A percentile compares a stretch with the other conserved stretches of the same genome.
Evolutionary conservation across 352 stramenopile genomes (phyloP).

Genomic region (Phytopythium ostracodes): DNA sequence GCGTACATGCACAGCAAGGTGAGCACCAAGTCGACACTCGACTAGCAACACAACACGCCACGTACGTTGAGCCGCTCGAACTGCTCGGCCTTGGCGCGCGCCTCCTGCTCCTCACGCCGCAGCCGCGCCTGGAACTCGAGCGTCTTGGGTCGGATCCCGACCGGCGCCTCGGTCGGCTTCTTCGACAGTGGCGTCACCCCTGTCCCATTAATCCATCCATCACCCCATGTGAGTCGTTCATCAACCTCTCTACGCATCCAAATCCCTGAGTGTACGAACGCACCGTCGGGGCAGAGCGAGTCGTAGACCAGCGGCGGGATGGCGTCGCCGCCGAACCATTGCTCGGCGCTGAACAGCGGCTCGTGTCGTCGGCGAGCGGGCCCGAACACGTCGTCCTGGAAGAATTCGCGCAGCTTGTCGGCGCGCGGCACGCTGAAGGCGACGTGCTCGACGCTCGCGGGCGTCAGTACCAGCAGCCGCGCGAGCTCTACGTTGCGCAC

Average conservation of each 20-base stretch:
- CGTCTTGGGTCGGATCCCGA: constrained; percentile 42
- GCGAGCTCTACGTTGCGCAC: constrained; percentile 66
- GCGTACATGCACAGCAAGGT: neutral
- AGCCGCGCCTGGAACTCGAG: constrained; percentile 62
- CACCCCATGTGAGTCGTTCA: neutral
- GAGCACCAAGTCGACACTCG: neutral
- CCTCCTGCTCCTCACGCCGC: constrained; percentile 58
- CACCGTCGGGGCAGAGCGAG: constrained; percentile 54
- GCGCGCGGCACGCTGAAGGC: constrained; percentile 68
- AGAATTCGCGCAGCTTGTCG: constrained; percentile 64
- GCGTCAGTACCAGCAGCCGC: constrained; percentile 56
- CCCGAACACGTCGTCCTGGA: constrained; percentile 78
- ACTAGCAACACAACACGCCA: neutral
- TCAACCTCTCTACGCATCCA: neutral
- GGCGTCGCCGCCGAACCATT: constrained; percentile 61
- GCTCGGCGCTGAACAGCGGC: constrained; percentile 24
- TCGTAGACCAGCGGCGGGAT: constrained; percentile 30
- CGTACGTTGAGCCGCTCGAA: constrained; percentile 69
- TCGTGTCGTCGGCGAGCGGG: constrained; percentile 20
- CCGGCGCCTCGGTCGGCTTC: constrained; percentile 31
- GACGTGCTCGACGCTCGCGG: constrained; percentile 42
- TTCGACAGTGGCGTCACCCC: constrained; percentile 66
- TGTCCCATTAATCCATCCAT: constrained; percentile 2
- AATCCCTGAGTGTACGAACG: neutral
- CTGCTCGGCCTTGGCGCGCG: constrained; percentile 52